phyloP scores from a whole-genome alignment of 2,329 filamentous ascomycete genomes.

The Acephala macrosclerotiorum region DNA sequence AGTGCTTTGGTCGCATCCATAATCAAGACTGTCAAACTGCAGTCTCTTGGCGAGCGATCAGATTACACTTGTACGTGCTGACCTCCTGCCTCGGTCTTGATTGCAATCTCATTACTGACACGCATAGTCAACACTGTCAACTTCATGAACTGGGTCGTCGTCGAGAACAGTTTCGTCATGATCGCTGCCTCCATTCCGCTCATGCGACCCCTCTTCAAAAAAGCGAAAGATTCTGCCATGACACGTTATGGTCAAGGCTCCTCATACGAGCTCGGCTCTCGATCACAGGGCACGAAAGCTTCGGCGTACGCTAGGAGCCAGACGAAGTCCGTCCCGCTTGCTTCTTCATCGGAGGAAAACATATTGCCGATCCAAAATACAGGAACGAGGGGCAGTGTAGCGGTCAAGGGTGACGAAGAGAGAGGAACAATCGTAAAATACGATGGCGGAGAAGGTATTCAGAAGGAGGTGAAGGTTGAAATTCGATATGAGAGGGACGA shows the following conservation, averaged over 20 bases:
- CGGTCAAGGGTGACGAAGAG: not conserved
- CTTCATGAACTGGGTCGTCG: slow-evolving; percentile 22
- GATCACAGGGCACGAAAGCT: not conserved
- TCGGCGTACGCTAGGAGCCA: not conserved
- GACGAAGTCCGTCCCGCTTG: not conserved
- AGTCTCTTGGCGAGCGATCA: slow-evolving; percentile 12
- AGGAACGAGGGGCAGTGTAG: not conserved
- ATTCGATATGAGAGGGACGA: not conserved
- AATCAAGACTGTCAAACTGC: slow-evolving; percentile 21
- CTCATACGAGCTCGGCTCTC: slow-evolving; percentile 13
- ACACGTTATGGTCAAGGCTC: slow-evolving; percentile 6
- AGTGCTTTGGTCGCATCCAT: slow-evolving; percentile 22
- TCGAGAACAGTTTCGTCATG: slow-evolving; percentile 24
- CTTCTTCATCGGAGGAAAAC: slow-evolving; percentile 17
- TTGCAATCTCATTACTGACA: no score
- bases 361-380: slow-evolving; percentile 15
- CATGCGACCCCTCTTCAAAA: slow-evolving; percentile 19
- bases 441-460: not conserved
- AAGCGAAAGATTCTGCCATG: slow-evolving; percentile 11
- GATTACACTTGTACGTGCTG: slow-evolving; percentile 21
- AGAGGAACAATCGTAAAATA: not conserved
- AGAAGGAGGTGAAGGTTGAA: not conserved
- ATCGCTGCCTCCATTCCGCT: slow-evolving; percentile 21
- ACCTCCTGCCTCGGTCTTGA: no score
- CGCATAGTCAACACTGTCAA: slow-evolving; percentile 17